These are phyloP conservation scores for Clitoria ternatea DNA, from an alignment of 306 rosid genomes.

Conservation along the genomic window DNA sequence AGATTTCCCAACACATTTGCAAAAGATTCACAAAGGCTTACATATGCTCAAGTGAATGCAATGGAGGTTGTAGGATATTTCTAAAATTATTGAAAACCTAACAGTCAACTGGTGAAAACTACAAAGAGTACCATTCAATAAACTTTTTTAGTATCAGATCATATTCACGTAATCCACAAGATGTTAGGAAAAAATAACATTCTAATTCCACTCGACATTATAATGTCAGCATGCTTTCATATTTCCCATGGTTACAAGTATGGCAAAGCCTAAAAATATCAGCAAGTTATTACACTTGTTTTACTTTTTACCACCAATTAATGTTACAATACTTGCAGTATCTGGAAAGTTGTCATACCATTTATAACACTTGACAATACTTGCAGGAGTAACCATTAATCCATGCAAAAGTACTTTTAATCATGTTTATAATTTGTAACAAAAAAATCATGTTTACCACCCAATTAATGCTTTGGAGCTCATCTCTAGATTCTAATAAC, in stretches of 20 bases:
- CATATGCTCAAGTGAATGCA: constrained; percentile 2
- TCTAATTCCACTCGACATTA: background rate
- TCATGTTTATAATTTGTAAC: too few relatives aligned
- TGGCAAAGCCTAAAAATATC: background rate
- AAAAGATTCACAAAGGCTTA: background rate
- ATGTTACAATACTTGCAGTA: too few relatives aligned
- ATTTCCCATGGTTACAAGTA: background rate
- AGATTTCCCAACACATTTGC: background rate
- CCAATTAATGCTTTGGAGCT: constrained; percentile 9
- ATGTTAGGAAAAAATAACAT: background rate
- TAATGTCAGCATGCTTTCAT: background rate
- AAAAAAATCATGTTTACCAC: too few relatives aligned
- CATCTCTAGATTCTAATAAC: background rate
- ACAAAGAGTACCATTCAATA: background rate
- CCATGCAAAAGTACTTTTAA: too few relatives aligned
- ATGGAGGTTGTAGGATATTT: constrained; percentile 13
- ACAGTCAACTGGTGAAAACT: background rate
- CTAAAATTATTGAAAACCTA: background rate
- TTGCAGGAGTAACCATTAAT: too few relatives aligned
- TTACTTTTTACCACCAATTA: too few relatives aligned
- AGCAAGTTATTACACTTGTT: background rate
- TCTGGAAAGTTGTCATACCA: too few relatives aligned
- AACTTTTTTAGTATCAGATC: background rate
- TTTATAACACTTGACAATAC: too few relatives aligned
- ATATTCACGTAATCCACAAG: background rate